These are phyloP conservation scores for Lojkania enalia DNA, from an alignment of 2,329 filamentous ascomycete species.

Conservation along the genomic window DNA sequence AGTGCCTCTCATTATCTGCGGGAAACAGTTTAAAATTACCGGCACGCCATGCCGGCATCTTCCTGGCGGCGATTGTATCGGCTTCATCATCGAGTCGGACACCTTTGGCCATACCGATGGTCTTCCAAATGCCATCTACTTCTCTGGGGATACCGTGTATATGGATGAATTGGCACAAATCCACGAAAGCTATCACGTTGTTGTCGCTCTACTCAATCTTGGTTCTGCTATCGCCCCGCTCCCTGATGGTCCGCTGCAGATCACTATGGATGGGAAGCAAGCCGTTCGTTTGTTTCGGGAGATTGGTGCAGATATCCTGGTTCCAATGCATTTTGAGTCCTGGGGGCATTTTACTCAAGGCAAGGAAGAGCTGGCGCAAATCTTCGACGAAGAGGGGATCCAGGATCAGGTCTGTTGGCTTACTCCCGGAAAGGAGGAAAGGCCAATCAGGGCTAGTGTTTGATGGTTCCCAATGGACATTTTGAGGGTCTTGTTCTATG, in stretches of 20 bases:
- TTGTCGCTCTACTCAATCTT: slow-evolving; percentile 14
- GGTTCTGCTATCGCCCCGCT: slow-evolving; percentile 1
- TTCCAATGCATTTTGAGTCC: slow-evolving; percentile 54
- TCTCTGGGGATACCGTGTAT: slow-evolving; percentile 56
- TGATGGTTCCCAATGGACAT: too few species aligned
- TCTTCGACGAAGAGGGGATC: slow-evolving; percentile 18
- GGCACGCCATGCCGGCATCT: slow-evolving; percentile 52
- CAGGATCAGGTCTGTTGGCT: slow-evolving; percentile 10
- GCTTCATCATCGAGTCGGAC: slow-evolving; percentile 47
- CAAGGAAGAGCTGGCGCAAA: slow-evolving; percentile 50
- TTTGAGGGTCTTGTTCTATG: too few species aligned
- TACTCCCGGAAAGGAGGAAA: slow-evolving; percentile 9
- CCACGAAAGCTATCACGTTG: slow-evolving; percentile 8
- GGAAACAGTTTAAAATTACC: slow-evolving; percentile 45
- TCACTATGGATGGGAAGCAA: slow-evolving; percentile 53
- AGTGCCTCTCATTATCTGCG: slow-evolving; percentile 29
- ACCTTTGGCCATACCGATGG: slow-evolving; percentile 47
- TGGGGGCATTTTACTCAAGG: slow-evolving; percentile 53
- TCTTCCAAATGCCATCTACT: slow-evolving; percentile 52
- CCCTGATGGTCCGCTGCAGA: slow-evolving; percentile 33
- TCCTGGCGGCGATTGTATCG: slow-evolving; percentile 51
- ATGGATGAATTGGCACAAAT: slow-evolving; percentile 39
- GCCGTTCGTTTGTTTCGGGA: slow-evolving; percentile 46
- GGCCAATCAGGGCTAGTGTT: too few species aligned
- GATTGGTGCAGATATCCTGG: slow-evolving; percentile 47